Conservation (phyloP, 2,329 filamentous ascomycete genomes). For the Dothideomycetes sp. region DNA sequence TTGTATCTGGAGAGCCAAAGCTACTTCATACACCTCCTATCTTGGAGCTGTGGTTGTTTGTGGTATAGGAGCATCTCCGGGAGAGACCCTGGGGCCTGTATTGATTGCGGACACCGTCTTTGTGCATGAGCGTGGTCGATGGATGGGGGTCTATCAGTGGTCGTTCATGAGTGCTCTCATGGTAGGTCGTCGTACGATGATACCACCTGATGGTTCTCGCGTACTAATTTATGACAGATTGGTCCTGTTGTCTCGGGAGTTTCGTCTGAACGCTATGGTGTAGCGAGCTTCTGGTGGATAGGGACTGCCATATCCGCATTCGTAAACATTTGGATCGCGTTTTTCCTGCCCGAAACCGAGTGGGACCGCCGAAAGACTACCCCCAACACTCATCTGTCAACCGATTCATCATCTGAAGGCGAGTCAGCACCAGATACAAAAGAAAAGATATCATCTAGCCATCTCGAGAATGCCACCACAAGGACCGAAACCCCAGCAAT, state of each 20-base stretch:
- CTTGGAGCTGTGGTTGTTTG: conserved; percentile 35
- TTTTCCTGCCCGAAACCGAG: conserved; percentile 23
- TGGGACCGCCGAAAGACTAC: neutral
- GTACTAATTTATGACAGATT: conserved; percentile 7
- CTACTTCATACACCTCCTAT: conserved; percentile 33
- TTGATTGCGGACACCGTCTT: conserved; percentile 39
- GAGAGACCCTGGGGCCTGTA: conserved; percentile 35
- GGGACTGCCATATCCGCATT: conserved; percentile 41
- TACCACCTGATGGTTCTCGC: conserved; percentile 15
- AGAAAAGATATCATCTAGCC: neutral
- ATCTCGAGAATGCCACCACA: neutral
- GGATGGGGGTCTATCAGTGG: conserved; percentile 42
- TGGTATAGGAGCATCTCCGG: conserved; percentile 35
- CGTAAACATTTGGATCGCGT: conserved; percentile 37
- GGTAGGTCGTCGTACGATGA: conserved; percentile 42
- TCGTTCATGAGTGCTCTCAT: conserved; percentile 49
- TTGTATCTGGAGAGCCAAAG: conserved; percentile 37
- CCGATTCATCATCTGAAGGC: neutral
- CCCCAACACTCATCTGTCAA: neutral
- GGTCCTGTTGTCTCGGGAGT: conserved; percentile 30
- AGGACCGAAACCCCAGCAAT: neutral
- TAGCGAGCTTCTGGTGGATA: conserved; percentile 46
- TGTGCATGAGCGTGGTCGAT: conserved; percentile 34
- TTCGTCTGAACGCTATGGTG: conserved; percentile 40
- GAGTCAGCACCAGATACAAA: neutral